Evolutionary conservation across 352 stramenopile genomes (phyloP), one percentile per base, ranked within the genome.

Genomic region (Phytophthora fragariaefolia): DNA sequence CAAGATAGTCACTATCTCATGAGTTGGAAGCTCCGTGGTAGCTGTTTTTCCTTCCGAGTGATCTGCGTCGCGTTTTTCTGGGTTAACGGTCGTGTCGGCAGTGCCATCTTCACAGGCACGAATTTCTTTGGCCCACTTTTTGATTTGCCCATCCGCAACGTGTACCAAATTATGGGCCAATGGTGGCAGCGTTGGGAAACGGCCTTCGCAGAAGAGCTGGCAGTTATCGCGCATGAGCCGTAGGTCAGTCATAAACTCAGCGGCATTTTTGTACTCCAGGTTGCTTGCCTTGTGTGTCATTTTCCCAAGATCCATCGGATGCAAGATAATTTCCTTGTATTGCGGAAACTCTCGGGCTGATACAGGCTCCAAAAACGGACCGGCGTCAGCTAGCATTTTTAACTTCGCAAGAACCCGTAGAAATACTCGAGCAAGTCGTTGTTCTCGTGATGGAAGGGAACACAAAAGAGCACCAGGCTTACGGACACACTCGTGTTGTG

Each of bases 241-340:
- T 27, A 95, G 61, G 55, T 95, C 87, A 3, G 74, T 60, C 46
- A 91, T 71, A 69, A 95, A 87, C 22, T 87, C 69, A 10, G 65
- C 62, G 4, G 64, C 69, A 28, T 57, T 85, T 18, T 77, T 75
- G 67, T 93, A 95, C 59, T 84, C 73, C 18, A 87, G 67, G 9
- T 73, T 65, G 28, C 81, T 82, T 1, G 80, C 80, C 48, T 93
- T 92, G 6, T 47, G 36, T 1, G 73, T 72, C 22, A 93, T 85
- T 64, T 77, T 85, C 2, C 60, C 73, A 13, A 95, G 73, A 63
- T 95, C 77, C 79, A 93, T 93, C 6, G 87, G 87, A 53, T 86
- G 69, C 36, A 83, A 66, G 17, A 95, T 75, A 38, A 95, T 93
- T 28, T 93, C 84, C 48, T 91, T 93, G 71, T 95, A 95, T 47